Evolutionary conservation across 306 rosid genomes (phyloP).

Genomic region (Hippophae rhamnoides): DNA sequence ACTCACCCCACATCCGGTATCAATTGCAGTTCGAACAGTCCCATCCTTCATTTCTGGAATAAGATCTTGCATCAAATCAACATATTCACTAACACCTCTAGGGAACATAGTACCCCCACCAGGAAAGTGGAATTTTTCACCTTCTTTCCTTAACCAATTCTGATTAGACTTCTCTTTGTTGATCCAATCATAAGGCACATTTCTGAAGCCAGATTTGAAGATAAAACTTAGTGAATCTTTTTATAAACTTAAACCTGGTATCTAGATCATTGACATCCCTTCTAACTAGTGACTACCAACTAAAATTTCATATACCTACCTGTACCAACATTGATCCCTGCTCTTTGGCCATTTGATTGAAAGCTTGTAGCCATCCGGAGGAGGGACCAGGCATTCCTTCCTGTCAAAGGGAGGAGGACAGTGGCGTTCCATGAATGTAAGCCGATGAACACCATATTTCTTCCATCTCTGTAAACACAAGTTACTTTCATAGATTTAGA

Average conservation of each 20-base stretch:
- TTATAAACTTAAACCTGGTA: constrained; percentile 1
- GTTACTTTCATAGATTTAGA: constrained; percentile 12
- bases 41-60: constrained; percentile 96
- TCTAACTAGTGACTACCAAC: no score
- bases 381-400: constrained; percentile 88
- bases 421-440: constrained; percentile 90
- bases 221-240: constrained; percentile 5
- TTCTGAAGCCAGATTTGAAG: constrained; percentile 42
- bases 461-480: constrained; percentile 72
- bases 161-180: constrained; percentile 91
- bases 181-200: constrained; percentile 98
- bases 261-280: no score
- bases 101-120: constrained; percentile 99
- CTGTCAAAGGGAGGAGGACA: constrained; percentile 82
- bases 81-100: constrained; percentile 83
- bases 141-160: constrained; percentile 93
- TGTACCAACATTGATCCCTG: constrained; percentile 92
- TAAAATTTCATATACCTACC: constrained; percentile 30
- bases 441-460: constrained; percentile 66
- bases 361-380: constrained; percentile 83
- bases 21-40: constrained; percentile 84
- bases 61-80: constrained; percentile 78
- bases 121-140: constrained; percentile 93
- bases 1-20: constrained; percentile 99
- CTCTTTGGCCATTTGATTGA: constrained; percentile 98